These are phyloP conservation scores for Pyracantha coccinea DNA, from an alignment of 331 rosid genomes.

Conservation along the genomic window DNA sequence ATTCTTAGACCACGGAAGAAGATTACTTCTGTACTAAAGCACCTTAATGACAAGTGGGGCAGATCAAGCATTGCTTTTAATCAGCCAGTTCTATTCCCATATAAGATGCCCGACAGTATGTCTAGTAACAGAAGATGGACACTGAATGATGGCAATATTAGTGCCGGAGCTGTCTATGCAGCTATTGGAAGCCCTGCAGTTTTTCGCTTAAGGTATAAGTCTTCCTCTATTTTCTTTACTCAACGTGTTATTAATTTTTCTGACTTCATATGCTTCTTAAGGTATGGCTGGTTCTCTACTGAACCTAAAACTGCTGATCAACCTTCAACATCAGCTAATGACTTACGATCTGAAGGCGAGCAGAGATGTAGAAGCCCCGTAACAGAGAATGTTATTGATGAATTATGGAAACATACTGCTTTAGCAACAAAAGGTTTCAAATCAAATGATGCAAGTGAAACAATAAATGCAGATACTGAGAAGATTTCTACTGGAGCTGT, in stretches of 20 bases:
- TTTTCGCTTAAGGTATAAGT: slow-evolving; percentile 69
- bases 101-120: slow-evolving; percentile 18
- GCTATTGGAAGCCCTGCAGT: slow-evolving; percentile 62
- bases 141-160: slow-evolving; percentile 35
- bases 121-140: slow-evolving; percentile 60
- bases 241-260: slow-evolving; percentile 9
- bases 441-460: slow-evolving; percentile 25
- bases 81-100: slow-evolving; percentile 61
- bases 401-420: slow-evolving; percentile 20
- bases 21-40: slow-evolving; percentile 75
- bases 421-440: slow-evolving; percentile 16
- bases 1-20: slow-evolving; percentile 60
- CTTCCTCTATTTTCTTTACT: slow-evolving; percentile 5
- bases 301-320: slow-evolving; percentile 21
- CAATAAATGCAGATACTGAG: slow-evolving; percentile 26
- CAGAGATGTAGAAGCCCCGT: slow-evolving; percentile 16
- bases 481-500: slow-evolving; percentile 16
- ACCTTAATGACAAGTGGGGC: slow-evolving; percentile 76
- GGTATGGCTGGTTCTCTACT: slow-evolving; percentile 80
- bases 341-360: slow-evolving; percentile 17
- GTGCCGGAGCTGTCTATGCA: slow-evolving; percentile 52
- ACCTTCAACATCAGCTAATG: slow-evolving; percentile 21
- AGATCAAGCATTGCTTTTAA: slow-evolving; percentile 50
- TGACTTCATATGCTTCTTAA: slow-evolving; percentile 27
- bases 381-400: slow-evolving; percentile 12